Conservation (phyloP, 2,329 filamentous ascomycete genomes). For the Exophiala alcalophila region DNA sequence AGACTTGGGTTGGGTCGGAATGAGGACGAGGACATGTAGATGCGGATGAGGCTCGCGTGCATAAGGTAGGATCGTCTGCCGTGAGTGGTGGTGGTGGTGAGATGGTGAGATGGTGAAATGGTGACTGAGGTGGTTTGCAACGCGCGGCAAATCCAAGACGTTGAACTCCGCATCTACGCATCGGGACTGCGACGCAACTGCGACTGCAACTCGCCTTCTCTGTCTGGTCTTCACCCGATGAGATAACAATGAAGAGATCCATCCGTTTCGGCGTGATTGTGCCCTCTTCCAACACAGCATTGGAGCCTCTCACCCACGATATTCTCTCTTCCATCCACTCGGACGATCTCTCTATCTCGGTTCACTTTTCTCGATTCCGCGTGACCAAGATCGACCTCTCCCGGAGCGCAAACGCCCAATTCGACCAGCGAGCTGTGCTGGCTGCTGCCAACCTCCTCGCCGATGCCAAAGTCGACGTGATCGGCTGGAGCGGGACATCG, state of each 20-base stretch:
- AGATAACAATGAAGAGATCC: constrained; percentile 4
- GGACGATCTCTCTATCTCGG: constrained; percentile 33
- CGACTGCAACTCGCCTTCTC: no score
- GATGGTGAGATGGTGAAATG: no score
- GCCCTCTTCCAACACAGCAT: constrained; percentile 45
- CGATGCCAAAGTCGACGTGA: constrained; percentile 40
- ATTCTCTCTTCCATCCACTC: constrained; percentile 36
- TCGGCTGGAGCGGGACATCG: constrained; percentile 42
- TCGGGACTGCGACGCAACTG: no score
- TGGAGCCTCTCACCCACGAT: constrained; percentile 42
- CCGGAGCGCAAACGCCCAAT: constrained; percentile 35
- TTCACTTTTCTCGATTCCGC: constrained; percentile 45
- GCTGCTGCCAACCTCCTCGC: constrained; percentile 37
- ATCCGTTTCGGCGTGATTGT: constrained; percentile 41
- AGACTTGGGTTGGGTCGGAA: no score
- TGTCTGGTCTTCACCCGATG: no score
- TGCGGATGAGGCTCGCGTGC: no score
- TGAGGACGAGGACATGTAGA: no score
- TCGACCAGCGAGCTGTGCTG: constrained; percentile 34
- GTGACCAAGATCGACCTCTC: constrained; percentile 42
- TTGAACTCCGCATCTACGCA: no score
- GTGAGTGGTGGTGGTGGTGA: no score
- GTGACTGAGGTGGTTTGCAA: no score
- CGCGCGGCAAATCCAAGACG: no score
- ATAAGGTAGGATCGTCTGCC: no score